These are phyloP conservation scores for Pulicaria dysenterica DNA, from an alignment of 129 eudicot genomes.

Conservation along the genomic window DNA sequence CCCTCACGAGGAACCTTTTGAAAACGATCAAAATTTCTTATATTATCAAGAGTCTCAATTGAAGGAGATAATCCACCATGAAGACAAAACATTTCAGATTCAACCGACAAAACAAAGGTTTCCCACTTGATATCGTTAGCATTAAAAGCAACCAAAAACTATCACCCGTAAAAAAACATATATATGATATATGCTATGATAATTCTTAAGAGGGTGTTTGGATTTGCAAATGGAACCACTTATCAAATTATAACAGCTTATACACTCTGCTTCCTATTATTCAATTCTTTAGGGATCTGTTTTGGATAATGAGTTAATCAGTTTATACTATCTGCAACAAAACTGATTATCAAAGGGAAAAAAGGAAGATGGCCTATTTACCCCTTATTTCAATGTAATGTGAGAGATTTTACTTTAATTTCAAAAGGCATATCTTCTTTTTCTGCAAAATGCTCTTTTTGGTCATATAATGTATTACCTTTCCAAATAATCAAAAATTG, in stretches of 20 bases:
- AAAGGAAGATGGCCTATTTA: no score
- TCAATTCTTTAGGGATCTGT: neutral
- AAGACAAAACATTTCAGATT: slow-evolving; percentile 89
- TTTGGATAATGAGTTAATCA: neutral
- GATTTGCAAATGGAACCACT: neutral
- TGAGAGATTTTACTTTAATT: no score
- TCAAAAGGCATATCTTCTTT: no score
- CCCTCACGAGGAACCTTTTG: no score
- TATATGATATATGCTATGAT: neutral
- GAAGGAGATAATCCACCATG: no score
- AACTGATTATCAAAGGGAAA: no score
- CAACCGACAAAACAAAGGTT: slow-evolving; percentile 48
- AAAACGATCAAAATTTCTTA: no score
- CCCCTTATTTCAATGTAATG: no score
- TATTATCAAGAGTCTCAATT: no score
- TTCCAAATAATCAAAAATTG: neutral
- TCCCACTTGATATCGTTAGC: neutral
- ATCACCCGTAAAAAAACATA: neutral
- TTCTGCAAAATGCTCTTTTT: no score
- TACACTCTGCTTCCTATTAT: neutral
- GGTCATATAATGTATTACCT: no score
- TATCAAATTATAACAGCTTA: neutral
- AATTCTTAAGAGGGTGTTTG: neutral
- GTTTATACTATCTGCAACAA: neutral
- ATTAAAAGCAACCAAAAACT: neutral